Conservation (phyloP, 2,329 filamentous ascomycete species). For the Berkeleyomyces basicola region DNA sequence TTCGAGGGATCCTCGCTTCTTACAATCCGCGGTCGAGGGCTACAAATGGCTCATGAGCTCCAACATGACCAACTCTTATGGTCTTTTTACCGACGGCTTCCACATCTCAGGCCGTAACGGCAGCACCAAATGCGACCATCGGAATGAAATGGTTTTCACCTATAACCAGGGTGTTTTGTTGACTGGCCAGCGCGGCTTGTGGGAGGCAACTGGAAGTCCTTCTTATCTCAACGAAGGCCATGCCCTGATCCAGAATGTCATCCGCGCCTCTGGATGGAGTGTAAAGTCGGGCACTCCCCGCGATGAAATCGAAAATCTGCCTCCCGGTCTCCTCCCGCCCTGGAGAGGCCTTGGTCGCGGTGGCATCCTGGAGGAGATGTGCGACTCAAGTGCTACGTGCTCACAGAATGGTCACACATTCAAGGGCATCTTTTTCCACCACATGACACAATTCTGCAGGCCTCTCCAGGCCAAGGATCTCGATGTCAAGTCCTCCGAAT, state of each 20-base stretch:
- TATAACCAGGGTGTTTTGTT: conserved; percentile 92
- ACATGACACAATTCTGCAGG: conserved; percentile 63
- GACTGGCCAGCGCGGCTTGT: conserved; percentile 65
- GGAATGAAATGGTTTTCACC: conserved; percentile 82
- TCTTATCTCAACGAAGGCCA: conserved; percentile 67
- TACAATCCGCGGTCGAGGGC: conserved; percentile 56
- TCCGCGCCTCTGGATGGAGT: conserved; percentile 63
- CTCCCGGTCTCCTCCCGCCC: conserved; percentile 25
- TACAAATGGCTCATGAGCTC: conserved; percentile 67
- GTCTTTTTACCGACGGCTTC: conserved; percentile 75
- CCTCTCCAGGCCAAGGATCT: conserved; percentile 27
- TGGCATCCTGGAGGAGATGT: conserved; percentile 71
- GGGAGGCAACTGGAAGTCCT: conserved; percentile 56
- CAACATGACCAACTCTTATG: conserved; percentile 62
- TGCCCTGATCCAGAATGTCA: conserved; percentile 53
- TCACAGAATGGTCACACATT: conserved; percentile 78
- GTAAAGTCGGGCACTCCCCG: conserved; percentile 26
- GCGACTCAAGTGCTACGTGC: conserved; percentile 58
- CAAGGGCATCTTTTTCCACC: conserved; percentile 91
- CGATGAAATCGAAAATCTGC: conserved; percentile 24
- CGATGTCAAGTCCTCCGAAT: conserved; percentile 8
- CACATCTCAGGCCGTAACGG: conserved; percentile 39
- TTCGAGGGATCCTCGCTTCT: conserved; percentile 41
- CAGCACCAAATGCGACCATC: conserved; percentile 49
- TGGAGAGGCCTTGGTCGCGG: conserved; percentile 65